Percentiles rank a stretch among this genome's conserved stretches.
Evolutionary conservation across 2,329 filamentous ascomycete genomes (phyloP).

Genomic region (Xenosphaeropsis pyriputrescens): DNA sequence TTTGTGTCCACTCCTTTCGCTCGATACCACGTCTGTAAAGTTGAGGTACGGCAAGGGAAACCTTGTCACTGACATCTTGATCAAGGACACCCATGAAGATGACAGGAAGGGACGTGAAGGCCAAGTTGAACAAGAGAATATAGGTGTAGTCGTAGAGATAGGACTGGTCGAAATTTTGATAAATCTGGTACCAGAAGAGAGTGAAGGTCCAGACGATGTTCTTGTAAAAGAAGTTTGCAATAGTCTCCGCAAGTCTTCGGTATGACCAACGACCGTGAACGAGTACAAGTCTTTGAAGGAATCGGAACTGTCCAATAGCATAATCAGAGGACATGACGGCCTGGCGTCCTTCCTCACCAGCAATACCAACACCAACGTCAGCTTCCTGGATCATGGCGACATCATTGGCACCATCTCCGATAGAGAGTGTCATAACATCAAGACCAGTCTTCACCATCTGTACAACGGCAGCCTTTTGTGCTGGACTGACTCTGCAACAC

Average conservation of each 20-base stretch:
- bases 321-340: conserved; percentile 96
- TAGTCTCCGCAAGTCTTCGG: conserved; percentile 77
- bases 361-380: conserved; percentile 91
- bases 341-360: conserved; percentile 81
- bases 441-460: conserved; percentile 88
- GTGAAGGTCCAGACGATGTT: conserved; percentile 96
- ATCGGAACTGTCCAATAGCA: conserved; percentile 87
- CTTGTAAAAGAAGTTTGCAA: conserved; percentile 99
- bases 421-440: conserved; percentile 89
- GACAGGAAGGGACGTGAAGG: conserved; percentile 89
- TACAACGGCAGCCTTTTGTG: conserved; percentile 91
- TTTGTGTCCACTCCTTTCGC: conserved; percentile 88
- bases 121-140: conserved; percentile 90
- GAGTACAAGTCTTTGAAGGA: conserved; percentile 68
- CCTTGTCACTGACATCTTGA: conserved; percentile 88
- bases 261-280: conserved; percentile 97
- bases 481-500: conserved; percentile 85
- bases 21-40: conserved; percentile 93
- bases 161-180: conserved; percentile 88
- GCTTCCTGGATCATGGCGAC: conserved; percentile 97
- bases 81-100: conserved; percentile 94
- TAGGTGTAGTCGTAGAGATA: conserved; percentile 98
- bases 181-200: conserved; percentile 96
- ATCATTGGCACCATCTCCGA: conserved; percentile 90
- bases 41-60: conserved; percentile 88